Base-by-base conservation (phyloP, 441 rosid genomes). In the Theobroma grandiflorum region DNA sequence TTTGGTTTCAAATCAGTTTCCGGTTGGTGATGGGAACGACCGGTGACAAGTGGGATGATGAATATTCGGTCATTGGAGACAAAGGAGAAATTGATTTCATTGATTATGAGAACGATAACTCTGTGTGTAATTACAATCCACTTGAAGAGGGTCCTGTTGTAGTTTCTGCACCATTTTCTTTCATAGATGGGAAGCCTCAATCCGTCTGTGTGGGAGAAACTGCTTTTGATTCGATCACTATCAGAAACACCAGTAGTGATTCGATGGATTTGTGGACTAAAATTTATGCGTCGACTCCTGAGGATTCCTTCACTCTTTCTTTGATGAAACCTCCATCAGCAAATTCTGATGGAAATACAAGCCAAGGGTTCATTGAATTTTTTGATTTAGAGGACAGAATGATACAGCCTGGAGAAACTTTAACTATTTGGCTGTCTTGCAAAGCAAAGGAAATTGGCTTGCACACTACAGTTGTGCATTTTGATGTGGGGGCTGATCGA, bases 201-300 rank as follows among this genome's bases (percentile, higher is more conserved):
- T 92, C 91, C 0, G 69, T 86, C 7, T 43, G 68, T 6, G 86
- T 90, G 33, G 92, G 90, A 59, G 89, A 86, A 86, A 84, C 82
- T 77, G 85, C 86, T 37, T 78, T 72, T 8, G 94, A 89, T 67
- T 86, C 88, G 0, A 88, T 90, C 66, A 87, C 84, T 0, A 78
- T 92, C 70, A 83, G 66, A 82, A 92, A 92, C 87, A 90, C 85
- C 42, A 83, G 52, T 4, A 62, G 75, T 8, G 90, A 90, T 9
- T 77, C 91, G 22, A 67, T 89, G 2, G 94, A 92, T 20, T 31
- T 89, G 35, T 92, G 94, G 95, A 79, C 86, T 18, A 86, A 84
- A 67, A 88, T 92, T 35, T 92, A 87, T 75, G 91, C 92, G 15
- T 89, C 95, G 0, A 87, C 78, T 67, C 95, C 95, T 33, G 85